Conservation (phyloP, 371 early-diverging fungal genomes). For the Zopfochytrium polystomum region DNA sequence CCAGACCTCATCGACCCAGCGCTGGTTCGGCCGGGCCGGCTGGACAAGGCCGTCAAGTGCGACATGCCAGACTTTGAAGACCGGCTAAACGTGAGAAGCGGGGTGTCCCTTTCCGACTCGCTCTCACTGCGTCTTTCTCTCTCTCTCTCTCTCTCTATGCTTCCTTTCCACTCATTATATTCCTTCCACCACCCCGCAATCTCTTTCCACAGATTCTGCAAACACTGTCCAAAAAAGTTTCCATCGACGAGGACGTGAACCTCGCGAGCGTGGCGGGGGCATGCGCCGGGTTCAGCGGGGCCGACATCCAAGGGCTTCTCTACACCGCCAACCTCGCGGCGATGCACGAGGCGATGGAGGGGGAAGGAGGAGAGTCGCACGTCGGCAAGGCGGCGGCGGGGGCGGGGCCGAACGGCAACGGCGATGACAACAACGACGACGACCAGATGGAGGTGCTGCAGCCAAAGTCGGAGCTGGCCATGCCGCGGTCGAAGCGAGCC, state of each 20-base stretch:
- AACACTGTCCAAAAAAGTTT: conserved; percentile 38
- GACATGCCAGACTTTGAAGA: conserved; percentile 76
- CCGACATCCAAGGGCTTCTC: conserved; percentile 89
- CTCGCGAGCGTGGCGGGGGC: conserved; percentile 53
- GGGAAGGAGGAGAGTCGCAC: conserved; percentile 1
- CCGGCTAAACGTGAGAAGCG: conserved; percentile 48
- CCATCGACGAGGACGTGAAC: conserved; percentile 20
- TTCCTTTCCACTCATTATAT: no score
- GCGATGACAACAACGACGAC: conserved; percentile 1
- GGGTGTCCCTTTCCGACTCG: not conserved
- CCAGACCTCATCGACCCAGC: conserved; percentile 91
- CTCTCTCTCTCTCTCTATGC: not conserved
- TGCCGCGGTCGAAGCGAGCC: not conserved
- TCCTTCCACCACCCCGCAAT: not conserved
- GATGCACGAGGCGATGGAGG: conserved; percentile 58
- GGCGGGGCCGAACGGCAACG: conserved; percentile 42
- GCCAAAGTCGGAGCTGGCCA: not conserved
- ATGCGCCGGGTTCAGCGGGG: conserved; percentile 81
- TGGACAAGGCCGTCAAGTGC: conserved; percentile 92
- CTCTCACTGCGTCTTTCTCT: not conserved
- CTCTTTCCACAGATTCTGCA: conserved; percentile 33
- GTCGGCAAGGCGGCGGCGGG: conserved; percentile 22
- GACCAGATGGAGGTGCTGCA: not conserved
- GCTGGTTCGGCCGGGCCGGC: conserved; percentile 96
- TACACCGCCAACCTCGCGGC: conserved; percentile 90